Conservation (phyloP, 148 eudicot genomes). For the Rhododendron ferrugineum region DNA sequence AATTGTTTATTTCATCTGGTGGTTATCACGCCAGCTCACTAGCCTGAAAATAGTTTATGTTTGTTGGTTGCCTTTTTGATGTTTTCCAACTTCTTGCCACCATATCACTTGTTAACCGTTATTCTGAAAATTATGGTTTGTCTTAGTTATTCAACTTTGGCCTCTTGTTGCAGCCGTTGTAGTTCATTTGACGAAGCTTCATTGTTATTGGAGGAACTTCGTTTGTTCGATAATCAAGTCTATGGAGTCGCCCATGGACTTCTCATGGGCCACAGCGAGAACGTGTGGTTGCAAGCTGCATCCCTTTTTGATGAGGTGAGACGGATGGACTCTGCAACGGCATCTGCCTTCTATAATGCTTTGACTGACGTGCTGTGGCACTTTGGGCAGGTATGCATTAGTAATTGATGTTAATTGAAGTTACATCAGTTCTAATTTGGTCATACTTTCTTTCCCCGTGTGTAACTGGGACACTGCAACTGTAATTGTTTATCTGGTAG, state of each 20-base stretch:
- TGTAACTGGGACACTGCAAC: neutral
- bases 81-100: neutral
- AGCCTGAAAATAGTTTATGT: neutral
- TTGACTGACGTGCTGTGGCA: constrained; percentile 97
- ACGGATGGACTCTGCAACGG: constrained; percentile 85
- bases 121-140: neutral
- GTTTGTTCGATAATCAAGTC: constrained; percentile 83
- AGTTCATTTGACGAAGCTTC: constrained; percentile 92
- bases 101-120: neutral
- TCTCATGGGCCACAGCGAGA: constrained; percentile 66
- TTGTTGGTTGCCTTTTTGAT: neutral
- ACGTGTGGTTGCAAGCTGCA: constrained; percentile 78
- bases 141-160: neutral
- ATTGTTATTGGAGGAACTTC: constrained; percentile 78
- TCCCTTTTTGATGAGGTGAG: constrained; percentile 84
- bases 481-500: neutral
- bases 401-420: neutral
- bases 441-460: neutral
- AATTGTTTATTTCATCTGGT: neutral
- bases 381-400: constrained; percentile 76
- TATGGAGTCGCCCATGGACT: constrained; percentile 98
- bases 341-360: constrained; percentile 95
- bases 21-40: neutral
- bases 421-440: neutral
- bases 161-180: constrained; percentile 67